Base-by-base conservation (phyloP, 2,329 filamentous ascomycete species). In the Aspergillus sergii region DNA sequence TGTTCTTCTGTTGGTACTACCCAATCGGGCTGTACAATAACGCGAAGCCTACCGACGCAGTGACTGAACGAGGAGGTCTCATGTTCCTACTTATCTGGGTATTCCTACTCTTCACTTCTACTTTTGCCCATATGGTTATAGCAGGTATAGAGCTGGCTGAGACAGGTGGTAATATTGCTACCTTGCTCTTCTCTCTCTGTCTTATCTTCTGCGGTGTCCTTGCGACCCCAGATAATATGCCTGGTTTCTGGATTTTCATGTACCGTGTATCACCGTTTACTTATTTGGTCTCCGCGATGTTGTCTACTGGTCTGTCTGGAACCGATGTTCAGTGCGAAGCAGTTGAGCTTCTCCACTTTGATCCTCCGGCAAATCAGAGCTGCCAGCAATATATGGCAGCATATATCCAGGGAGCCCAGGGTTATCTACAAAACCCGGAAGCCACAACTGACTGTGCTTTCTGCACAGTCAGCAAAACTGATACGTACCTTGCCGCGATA, bases 241-340 rank as follows among this genome's bases (percentile, higher is more conserved):
- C 90, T 0, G 82, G 86, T 0, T 92, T 93, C 81, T 93, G 90
- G 90, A 86, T 87, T 66, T 92, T 91, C 79, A 92, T 92, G 89
- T 91, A 92, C 76, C 83, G 86, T 39, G 81, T 88, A 28, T 87
- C 84, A 0, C 88, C 88, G 0, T 88, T 91, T 64, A 90, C 87
- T 0, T 91, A 91, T 57, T 77, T 82, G 23, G 79, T 83, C 41
- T 79, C 80, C 19, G 76, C 79, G 11, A 76, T 82, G 65, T 59
- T 78, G n/a, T 78, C 77, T 0, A 77, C 76, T 8, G 78, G 77
- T 23, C 68, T 78, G 9, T 69, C 74, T 0, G 71, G 72, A 21
- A 66, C 72, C 0, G 45, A 63, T 0, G 72, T 72, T 14, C 36
- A 56, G 23, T 79, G 77, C 56, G 71, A 71, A 11, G 19, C 59